Evolutionary conservation across 2,329 filamentous ascomycete species (phyloP).

Genomic region (Pyrenophora tritici-repentis): DNA sequence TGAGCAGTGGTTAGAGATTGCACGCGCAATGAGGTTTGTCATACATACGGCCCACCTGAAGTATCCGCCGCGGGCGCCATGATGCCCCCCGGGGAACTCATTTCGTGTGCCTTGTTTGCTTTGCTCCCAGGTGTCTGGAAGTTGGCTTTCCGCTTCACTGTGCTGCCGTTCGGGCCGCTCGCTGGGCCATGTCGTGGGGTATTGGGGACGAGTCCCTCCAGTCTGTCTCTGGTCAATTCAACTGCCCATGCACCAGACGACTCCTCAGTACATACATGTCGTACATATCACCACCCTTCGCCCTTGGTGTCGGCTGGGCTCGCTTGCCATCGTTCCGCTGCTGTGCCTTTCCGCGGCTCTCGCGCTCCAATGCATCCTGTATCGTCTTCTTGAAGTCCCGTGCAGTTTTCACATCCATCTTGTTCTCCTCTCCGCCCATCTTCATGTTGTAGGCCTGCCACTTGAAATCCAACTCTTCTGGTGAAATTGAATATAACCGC

Average conservation of each 20-base stretch:
- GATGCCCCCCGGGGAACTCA: slow-evolving; percentile 56
- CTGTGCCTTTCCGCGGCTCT: slow-evolving; percentile 69
- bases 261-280: slow-evolving; percentile 65
- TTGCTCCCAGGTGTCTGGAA: slow-evolving; percentile 57
- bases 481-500: slow-evolving; percentile 77
- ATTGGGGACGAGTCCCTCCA: slow-evolving; percentile 54
- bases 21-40: neutral
- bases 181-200: slow-evolving; percentile 49
- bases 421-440: slow-evolving; percentile 81
- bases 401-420: slow-evolving; percentile 70
- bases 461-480: slow-evolving; percentile 94
- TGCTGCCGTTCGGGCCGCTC: slow-evolving; percentile 52
- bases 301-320: slow-evolving; percentile 63
- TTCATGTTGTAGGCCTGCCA: slow-evolving; percentile 98
- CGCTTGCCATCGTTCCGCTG: slow-evolving; percentile 66
- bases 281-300: slow-evolving; percentile 69
- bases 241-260: neutral
- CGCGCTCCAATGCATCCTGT: slow-evolving; percentile 81
- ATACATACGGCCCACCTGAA: slow-evolving; percentile 48
- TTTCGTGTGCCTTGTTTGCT: slow-evolving; percentile 47
- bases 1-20: slow-evolving; percentile 35
- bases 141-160: slow-evolving; percentile 60
- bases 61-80: slow-evolving; percentile 42
- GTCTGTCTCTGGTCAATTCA: slow-evolving; percentile 38
- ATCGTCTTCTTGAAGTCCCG: slow-evolving; percentile 84